Evolutionary conservation across 306 rosid genomes (phyloP), one percentile per base, ranked within the genome.

Genomic region (Rosa multiflora): DNA sequence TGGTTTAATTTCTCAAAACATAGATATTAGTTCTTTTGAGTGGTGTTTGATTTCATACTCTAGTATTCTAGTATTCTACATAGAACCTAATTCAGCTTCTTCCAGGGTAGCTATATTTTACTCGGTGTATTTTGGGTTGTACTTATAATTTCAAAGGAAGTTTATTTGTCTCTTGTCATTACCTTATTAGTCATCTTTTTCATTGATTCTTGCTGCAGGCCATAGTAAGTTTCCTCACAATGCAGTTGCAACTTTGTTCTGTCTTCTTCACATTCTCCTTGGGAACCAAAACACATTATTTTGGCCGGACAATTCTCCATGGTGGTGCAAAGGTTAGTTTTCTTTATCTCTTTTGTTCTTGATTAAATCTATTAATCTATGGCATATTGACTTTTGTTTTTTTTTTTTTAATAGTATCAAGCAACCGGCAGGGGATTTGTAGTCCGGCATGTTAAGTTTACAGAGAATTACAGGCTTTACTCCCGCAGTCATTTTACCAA

Each of bases 391-490:
- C 48, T 56, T 39, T 18, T 23, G 11, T 51, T 74, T 86, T 39
- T 80, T 78, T 86, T 84, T 77, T 85, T 56, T 78, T 42, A 29
- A 83, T 91, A 94, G 99, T 95, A 95, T 82, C 97, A 91, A 88
- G 98, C 99, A 67, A 95, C 99, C 71, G 98, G 98, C 13, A 90
- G 99, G 68, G 99, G 98, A 23, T 92, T 95, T 88, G 98, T 95
- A 58, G 99, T 95, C 77, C 91, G 94, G 39, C 99, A 95, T 79
- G 88, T 92, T 72, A 95, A 92, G 80, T 95, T 92, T 84, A 85
- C 99, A 0, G 99, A 91, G 87, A 95, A 95, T 75, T 95, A 95
- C 86, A 86, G 99, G 86, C 90, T 95, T 55, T 95, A 95, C 82
- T 92, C 98, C 32, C 97, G 99, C 80, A 95, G 99, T 85, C 99